Evolutionary conservation across 805 yeast genomes (phyloP), one percentile per base, ranked within the genome.

Genomic region (Candida manassasensis): DNA sequence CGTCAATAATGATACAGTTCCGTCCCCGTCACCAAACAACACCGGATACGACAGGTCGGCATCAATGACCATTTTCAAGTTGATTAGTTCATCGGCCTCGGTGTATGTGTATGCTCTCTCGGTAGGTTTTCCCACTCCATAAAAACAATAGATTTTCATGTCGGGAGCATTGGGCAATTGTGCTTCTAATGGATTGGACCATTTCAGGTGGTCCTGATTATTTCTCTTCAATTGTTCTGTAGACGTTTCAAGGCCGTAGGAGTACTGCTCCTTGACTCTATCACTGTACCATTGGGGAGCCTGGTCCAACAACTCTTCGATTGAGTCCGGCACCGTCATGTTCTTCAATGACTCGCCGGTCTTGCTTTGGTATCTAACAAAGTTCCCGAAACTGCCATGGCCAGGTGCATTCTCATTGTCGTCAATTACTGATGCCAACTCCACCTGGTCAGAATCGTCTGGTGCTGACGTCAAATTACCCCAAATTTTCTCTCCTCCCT

Each of bases 121-220:
- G 0, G 98, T 90, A 15, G 95, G 94, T 45, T 88, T 90, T 6
- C 96, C 95, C n/a, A 88, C 87, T 4, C 98, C 98, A 51, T 93
- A 93, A 50, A 93, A 81, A 52, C 96, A 86, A 59, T 68, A 93
- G 7, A 88, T 68, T 45, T 85, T 84, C 82, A 93, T 67, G 53
- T 86, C 86, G 3, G 97, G 97, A 0, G 98, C 98, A 51, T 84
- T 69, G 1, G 98, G 98, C 28, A 93, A 71, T 3, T 90, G 77
- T 0, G 80, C 96, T 55, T 93, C 97, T 32, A 93, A 65, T 3
- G 98, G 98, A 52, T 93, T 93, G n/a, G 79, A 60, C 98, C 98
- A 93, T 55, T 84, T 87, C 32, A 75, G 67, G 46, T 77, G 89
- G 48, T 75, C 73, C n/a, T 77, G 65, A 41, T 84, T 79, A 53